Percentiles rank a stretch among this genome's conserved stretches.
Evolutionary conservation across 352 stramenopile species (phyloP).

Genomic region (Albugo laibachii): DNA sequence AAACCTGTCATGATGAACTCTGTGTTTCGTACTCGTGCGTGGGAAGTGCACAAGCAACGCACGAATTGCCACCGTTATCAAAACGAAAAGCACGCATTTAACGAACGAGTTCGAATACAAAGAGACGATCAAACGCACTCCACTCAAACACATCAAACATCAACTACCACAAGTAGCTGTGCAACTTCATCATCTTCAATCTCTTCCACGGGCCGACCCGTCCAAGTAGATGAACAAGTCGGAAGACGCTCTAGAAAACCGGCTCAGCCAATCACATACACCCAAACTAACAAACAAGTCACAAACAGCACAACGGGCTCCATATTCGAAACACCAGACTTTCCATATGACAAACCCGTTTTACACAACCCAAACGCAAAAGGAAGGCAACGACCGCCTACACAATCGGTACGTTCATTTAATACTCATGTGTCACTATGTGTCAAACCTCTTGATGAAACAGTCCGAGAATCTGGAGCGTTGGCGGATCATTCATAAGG

Average conservation of each 20-base stretch:
- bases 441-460: background rate
- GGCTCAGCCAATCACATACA: too few relatives aligned
- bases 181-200: too few relatives aligned
- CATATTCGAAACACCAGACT: too few relatives aligned
- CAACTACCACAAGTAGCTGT: conserved; percentile 3
- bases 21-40: conserved; percentile 51
- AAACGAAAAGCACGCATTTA: conserved; percentile 24
- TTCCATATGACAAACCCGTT: too few relatives aligned
- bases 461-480: background rate
- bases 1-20: conserved; percentile 73
- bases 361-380: too few relatives aligned
- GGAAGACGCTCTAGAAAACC: too few relatives aligned
- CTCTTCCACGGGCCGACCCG: too few relatives aligned
- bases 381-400: background rate
- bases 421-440: conserved; percentile 1
- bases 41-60: conserved; percentile 66
- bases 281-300: too few relatives aligned
- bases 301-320: too few relatives aligned
- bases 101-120: background rate
- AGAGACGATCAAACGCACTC: too few relatives aligned
- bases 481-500: conserved; percentile 53
- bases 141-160: background rate
- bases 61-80: conserved; percentile 59
- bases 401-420: conserved; percentile 9
- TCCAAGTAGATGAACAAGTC: too few relatives aligned